Base-by-base conservation (phyloP, 2,329 filamentous ascomycete species). In the Nothophoma quercina region DNA sequence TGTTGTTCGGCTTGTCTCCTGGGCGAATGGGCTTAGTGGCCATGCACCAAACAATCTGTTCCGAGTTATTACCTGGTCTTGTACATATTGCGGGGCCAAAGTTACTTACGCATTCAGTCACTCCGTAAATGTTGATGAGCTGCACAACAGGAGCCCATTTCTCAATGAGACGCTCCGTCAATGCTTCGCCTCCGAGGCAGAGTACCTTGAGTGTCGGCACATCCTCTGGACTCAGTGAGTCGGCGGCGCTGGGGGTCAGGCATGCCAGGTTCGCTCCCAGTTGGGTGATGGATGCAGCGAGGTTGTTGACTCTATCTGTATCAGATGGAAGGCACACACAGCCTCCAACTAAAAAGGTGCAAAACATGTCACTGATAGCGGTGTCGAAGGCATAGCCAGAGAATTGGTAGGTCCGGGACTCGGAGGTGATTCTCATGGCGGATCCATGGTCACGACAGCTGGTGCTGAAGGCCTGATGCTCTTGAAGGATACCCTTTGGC, bases 321-420 rank as follows among this genome's bases (percentile, higher is more conserved):
- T 2, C 79, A 79, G 0, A 55, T 10, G 85, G 84, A 0, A 87
- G 75, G 51, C 85, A 87, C 2, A 88, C 75, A 47, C 83, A 86
- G 0, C 81, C 85, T 15, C 85, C 85, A 18, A 79, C 74, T 7
- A 81, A 76, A 7, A 87, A 72, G 0, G 82, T 80, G 0, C 81
- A 81, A 51, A 85, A 78, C 1, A 83, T 79, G 56, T 86, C 83
- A 30, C 79, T 78, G 13, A 32, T 13, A n/a, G 8, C 13, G 9
- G 83, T 78, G 55, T 86, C 84, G 35, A 84, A 81, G 1, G 80
- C 81, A 63, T 82, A 84, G 9, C 82, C 81, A 3, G 83, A 83
- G 48, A 85, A 80, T 50, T 86, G 82, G 3, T 74, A 58, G 15
- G 51, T 25, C 6, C 55, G 44, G 9, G 39, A 33, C 25, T 26